phyloP scores from a whole-genome alignment of 495 filamentous ascomycete genomes.

The Tuber melanosporum region DNA sequence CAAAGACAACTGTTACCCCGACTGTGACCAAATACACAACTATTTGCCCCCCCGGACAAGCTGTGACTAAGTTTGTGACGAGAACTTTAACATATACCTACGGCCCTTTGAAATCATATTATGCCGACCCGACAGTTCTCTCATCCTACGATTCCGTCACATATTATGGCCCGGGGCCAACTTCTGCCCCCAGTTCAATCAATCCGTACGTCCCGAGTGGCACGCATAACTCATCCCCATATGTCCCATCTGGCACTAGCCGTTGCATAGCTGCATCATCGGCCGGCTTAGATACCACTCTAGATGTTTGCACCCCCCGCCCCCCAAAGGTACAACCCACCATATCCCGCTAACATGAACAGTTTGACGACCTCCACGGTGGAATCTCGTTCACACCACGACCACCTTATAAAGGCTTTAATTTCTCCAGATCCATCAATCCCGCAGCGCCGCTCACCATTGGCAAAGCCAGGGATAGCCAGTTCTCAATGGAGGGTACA shows the following conservation, averaged over 20 bases:
- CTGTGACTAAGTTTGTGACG: slow-evolving; percentile 8
- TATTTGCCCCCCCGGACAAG: slow-evolving; percentile 1
- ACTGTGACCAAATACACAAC: slow-evolving; percentile 15
- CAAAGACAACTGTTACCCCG: slow-evolving; percentile 10
- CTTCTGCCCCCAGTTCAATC: not conserved
- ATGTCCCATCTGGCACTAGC: not conserved
- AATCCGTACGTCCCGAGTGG: not conserved
- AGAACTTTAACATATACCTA: not conserved
- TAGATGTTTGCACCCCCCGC: slow-evolving; percentile 1
- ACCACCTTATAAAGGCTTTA: not conserved
- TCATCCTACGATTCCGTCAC: not conserved
- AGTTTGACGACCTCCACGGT: not conserved
- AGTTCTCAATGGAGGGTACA: not conserved
- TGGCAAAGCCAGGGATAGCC: not conserved
- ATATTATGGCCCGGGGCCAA: not conserved
- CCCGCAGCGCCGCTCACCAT: not conserved
- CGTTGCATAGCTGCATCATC: slow-evolving; percentile 4
- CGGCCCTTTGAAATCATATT: not conserved
- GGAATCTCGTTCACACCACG: not conserved
- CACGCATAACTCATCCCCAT: not conserved
- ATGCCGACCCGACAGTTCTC: not conserved
- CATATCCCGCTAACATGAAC: not conserved
- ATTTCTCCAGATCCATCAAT: not conserved
- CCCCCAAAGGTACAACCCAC: not conserved
- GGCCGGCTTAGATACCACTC: not conserved